Evolutionary conservation across 177 flowering plant species (phyloP).

Genomic region (Viscum album): DNA sequence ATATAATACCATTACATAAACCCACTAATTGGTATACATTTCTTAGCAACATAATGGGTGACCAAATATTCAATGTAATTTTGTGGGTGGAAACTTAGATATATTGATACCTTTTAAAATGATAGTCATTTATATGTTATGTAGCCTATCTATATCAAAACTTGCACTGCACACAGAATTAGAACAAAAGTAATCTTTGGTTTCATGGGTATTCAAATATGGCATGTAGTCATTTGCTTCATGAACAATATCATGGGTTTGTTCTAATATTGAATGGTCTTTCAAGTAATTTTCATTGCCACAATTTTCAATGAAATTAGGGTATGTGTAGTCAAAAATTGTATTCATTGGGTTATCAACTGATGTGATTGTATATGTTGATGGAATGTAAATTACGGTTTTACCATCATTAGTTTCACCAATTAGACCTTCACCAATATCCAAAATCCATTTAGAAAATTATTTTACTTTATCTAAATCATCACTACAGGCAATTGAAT

Average conservation of each 20-base stretch:
- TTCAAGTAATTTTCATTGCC: not conserved
- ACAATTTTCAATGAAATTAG: not conserved
- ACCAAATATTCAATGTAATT: not conserved
- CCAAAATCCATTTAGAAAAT: not conserved
- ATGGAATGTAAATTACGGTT: not conserved
- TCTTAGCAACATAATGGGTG: conserved; percentile 1
- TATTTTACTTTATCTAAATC: no score
- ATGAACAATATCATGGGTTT: conserved; percentile 1
- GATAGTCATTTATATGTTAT: not conserved
- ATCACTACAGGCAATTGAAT: not conserved
- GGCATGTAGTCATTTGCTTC: not conserved
- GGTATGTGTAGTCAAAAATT: not conserved
- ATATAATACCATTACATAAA: conserved; percentile 10
- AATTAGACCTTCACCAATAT: not conserved
- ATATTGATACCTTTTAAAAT: not conserved
- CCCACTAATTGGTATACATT: not conserved
- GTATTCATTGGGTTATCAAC: not conserved
- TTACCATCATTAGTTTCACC: not conserved
- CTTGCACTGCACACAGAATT: no score
- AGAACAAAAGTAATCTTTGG: no score
- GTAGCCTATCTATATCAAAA: no score
- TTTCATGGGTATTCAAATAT: not conserved
- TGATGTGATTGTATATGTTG: not conserved
- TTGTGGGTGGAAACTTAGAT: not conserved
- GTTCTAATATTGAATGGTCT: conserved; percentile 7